Percentiles rank a stretch among this genome's conserved stretches.
phyloP scores from a whole-genome alignment of 2,329 filamentous ascomycete species.

The Penicillium sp. region DNA sequence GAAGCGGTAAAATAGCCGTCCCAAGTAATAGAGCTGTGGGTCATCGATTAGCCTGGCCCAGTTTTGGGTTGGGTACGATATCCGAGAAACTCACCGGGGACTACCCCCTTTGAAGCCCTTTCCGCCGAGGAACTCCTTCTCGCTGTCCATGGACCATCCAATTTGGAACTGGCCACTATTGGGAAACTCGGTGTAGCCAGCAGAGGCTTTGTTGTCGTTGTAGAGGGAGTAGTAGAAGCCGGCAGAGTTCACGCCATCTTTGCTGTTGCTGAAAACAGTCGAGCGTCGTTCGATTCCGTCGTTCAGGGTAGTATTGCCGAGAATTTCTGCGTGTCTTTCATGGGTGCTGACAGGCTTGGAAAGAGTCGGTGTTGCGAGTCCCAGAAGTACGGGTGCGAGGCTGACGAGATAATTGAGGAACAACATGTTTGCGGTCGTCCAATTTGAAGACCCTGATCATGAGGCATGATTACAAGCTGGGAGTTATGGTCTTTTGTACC shows the following conservation, averaged over 20 bases:
- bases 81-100: not conserved
- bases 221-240: slow-evolving; percentile 7
- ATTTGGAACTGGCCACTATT: slow-evolving; percentile 4
- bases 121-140: not conserved
- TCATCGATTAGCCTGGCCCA: no score
- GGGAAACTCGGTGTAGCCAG: slow-evolving; percentile 2
- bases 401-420: not conserved
- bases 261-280: not conserved
- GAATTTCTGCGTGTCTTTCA: not conserved
- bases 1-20: not conserved
- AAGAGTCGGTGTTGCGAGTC: not conserved
- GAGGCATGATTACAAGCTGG: not conserved
- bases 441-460: not conserved
- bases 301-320: not conserved
- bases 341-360: not conserved
- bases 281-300: not conserved
- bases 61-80: not conserved
- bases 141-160: not conserved
- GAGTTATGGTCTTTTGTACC: not conserved
- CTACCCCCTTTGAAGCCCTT: not conserved
- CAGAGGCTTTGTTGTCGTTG: slow-evolving; percentile 2
- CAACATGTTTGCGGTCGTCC: not conserved
- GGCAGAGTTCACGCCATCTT: slow-evolving; percentile 1
- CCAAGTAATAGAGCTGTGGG: not conserved
- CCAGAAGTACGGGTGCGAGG: not conserved